These are phyloP conservation scores for Suhomyces prunicola DNA, from an alignment of 805 yeast genomes.

Conservation along the genomic window DNA sequence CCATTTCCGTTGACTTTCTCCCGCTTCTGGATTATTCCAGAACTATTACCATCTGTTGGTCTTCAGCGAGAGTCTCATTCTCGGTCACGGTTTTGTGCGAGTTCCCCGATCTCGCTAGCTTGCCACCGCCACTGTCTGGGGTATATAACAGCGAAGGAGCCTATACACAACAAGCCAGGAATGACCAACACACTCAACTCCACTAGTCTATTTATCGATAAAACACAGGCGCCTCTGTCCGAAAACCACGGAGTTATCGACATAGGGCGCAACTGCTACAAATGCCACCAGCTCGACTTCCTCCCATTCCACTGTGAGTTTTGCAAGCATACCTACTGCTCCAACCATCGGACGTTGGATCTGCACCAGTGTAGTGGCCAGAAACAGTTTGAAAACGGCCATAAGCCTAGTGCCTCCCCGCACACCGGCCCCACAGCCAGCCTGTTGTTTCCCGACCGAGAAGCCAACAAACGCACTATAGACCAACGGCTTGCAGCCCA, in stretches of 20 bases:
- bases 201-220: constrained; percentile 20
- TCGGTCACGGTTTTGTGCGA: background rate
- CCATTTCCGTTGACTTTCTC: too few species aligned
- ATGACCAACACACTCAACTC: constrained; percentile 3
- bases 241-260: constrained; percentile 43
- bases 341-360: constrained; percentile 43
- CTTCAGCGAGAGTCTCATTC: background rate
- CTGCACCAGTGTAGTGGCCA: constrained; percentile 31
- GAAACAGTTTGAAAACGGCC: constrained; percentile 2
- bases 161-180: background rate
- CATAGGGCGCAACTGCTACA: constrained; percentile 55
- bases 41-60: too few species aligned
- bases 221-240: constrained; percentile 17
- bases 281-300: constrained; percentile 54
- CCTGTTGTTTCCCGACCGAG: constrained; percentile 51
- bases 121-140: constrained; percentile 14
- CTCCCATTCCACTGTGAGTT: constrained; percentile 55
- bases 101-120: background rate
- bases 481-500: constrained; percentile 19
- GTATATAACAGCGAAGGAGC: background rate
- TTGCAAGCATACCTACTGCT: constrained; percentile 46
- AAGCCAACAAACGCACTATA: constrained; percentile 36
- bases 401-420: background rate
- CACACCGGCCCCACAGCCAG: constrained; percentile 37
- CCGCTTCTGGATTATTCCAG: background rate